Evolutionary conservation across 441 rosid genomes (phyloP).

Genomic region (Manihot esculenta): DNA sequence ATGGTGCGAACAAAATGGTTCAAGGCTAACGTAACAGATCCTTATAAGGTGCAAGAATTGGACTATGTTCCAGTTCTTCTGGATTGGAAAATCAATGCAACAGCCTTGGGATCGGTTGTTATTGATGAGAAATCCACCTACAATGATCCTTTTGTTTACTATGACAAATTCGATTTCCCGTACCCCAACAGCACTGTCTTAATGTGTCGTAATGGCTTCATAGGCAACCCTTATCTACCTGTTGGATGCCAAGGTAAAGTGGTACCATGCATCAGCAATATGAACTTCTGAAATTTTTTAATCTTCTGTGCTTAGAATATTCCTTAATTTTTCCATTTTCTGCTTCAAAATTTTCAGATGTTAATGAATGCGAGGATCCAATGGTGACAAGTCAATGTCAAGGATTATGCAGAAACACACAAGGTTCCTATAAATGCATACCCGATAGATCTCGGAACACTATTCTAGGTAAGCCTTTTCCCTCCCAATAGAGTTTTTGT

Average conservation of each 20-base stretch:
- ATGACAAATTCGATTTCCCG: not conserved
- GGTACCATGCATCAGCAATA: no score
- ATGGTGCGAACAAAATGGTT: not conserved
- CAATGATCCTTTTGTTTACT: not conserved
- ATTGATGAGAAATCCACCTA: not conserved
- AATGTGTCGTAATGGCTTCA: not conserved
- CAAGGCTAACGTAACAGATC: not conserved
- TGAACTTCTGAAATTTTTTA: no score
- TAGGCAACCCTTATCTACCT: conserved; percentile 8
- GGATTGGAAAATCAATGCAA: not conserved
- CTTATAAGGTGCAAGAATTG: not conserved
- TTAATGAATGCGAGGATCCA: conserved; percentile 4
- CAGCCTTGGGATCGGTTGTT: not conserved
- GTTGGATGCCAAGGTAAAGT: not conserved
- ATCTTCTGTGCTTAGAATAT: no score
- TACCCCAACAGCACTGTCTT: not conserved
- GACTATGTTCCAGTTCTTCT: not conserved
- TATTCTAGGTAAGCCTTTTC: conserved; percentile 3
- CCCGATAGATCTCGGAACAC: not conserved
- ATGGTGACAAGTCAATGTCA: not conserved
- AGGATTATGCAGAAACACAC: conserved; percentile 4
- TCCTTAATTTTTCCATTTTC: no score
- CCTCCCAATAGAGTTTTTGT: no score
- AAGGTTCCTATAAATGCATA: conserved; percentile 7
- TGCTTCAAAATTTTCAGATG: not conserved